Base-by-base conservation (phyloP, 2,329 filamentous ascomycete species). In the Leptographium radiaticola region DNA sequence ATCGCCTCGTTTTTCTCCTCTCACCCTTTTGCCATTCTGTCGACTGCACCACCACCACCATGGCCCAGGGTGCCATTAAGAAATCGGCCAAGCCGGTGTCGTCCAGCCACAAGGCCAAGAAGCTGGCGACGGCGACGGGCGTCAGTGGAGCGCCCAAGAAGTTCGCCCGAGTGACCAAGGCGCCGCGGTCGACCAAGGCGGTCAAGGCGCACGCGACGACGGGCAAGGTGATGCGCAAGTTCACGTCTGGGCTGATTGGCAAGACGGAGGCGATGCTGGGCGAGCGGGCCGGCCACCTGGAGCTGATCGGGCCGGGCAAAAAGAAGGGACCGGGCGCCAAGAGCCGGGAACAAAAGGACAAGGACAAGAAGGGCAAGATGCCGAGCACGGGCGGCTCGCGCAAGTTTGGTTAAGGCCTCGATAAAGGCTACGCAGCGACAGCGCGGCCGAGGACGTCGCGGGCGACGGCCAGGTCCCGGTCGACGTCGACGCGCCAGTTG, bases 401-500 rank as follows among this genome's bases (percentile, higher is more conserved):
- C 65, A 77, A 77, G 68, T 80, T 77, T 67, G 77, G 77, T 53
- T 80, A 72, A 72, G 53, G 25, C 5, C 25, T 25, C 33, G 7
- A 5, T 18, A 6, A 11, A 34, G 16, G 40, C 2, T 15, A 39
- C 34, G 16, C 25, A 15, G 46, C 31, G 1, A 49, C 51, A 1
- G 53, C 52, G 1, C 30, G 45, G 6, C 44, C 34, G 33, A 95
- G 66, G 4, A 90, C 81, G 6, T 74, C 69, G 57, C 71, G 75
- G 16, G 94, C 77, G n/a, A 88, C 65, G 20, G 68, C 69, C 56
- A 84, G 69, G 64, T 95, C 89, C 56, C 75, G 74, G 49, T 81
- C 74, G 0, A 83, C 74, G 62, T 90, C 75, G 2, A 87, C 84
- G 66, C 79, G 80, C 88, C 89, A 95, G 63, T 87, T 96, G 42